Evolutionary conservation across 2,329 filamentous ascomycete genomes (phyloP).

Genomic region (Trichophyton rubrum): DNA sequence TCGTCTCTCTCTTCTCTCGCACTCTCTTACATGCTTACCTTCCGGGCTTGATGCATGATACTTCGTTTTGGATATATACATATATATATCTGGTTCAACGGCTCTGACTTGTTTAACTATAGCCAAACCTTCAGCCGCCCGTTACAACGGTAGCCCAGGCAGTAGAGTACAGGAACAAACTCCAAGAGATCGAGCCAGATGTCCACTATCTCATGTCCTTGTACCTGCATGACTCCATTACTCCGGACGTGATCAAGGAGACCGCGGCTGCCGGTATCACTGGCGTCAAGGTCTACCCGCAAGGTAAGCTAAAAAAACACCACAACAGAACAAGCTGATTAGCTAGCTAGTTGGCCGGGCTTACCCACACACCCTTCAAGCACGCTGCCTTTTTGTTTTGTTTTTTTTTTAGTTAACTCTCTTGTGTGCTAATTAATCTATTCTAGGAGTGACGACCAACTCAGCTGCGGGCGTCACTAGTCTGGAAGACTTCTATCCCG

Average conservation of each 20-base stretch:
- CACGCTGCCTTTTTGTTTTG: neutral
- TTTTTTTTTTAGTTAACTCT: too few relatives aligned
- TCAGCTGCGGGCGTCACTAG: slow-evolving; percentile 39
- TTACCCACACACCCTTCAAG: slow-evolving; percentile 7
- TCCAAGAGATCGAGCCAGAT: slow-evolving; percentile 48
- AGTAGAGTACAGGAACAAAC: slow-evolving; percentile 51
- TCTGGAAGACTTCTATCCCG: slow-evolving; percentile 37
- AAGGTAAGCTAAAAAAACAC: slow-evolving; percentile 6
- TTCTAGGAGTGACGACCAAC: slow-evolving; percentile 44
- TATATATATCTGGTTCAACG: neutral
- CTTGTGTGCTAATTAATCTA: neutral
- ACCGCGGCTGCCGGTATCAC: slow-evolving; percentile 60
- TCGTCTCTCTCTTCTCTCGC: neutral
- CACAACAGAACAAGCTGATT: too few relatives aligned
- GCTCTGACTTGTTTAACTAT: neutral
- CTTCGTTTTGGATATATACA: too few relatives aligned
- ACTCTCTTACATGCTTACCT: too few relatives aligned
- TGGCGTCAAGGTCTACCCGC: slow-evolving; percentile 52
- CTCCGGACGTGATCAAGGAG: slow-evolving; percentile 56
- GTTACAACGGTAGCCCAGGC: slow-evolving; percentile 50
- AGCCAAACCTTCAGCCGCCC: slow-evolving; percentile 55
- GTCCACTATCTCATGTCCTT: slow-evolving; percentile 65
- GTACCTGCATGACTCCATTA: slow-evolving; percentile 50
- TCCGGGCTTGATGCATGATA: too few relatives aligned
- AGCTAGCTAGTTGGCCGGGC: too few relatives aligned